Base-by-base conservation (phyloP, 345 rosid genomes). In the Citrus sp. region DNA sequence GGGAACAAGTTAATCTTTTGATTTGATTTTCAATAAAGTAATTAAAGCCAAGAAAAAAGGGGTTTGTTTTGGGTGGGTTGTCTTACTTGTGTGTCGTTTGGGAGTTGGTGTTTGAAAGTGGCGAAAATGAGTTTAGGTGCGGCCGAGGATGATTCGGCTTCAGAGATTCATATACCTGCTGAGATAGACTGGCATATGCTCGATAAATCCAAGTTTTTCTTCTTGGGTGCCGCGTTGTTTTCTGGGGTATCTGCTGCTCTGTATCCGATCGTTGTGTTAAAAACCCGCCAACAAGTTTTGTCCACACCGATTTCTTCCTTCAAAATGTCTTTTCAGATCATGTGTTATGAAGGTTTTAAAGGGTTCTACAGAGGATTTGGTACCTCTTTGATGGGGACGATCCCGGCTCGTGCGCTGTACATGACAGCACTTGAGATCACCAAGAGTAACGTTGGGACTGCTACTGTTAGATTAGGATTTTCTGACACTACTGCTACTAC, bases 121-220 rank as follows among this genome's bases (percentile, higher is more conserved):
- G 93, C 86, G 83, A 90, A 90, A 83, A 95, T 93, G 98, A 95
- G 94, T 86, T 80, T 95, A 66, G 59, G 92, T 27, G 83, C 95
- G 49, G 87, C 94, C 78, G 97, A 93, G 87, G 93, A 95, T 74
- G 91, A 88, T 80, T 86, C 97, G 80, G 86, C 92, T 2, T 81
- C 94, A 37, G 95, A 91, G 87, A 89, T 92, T 83, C 90, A 88
- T 67, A 61, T 93, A 61, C 97, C 98, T 5, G 94, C 98, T 14
- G 98, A 92, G 79, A 82, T 93, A 32, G 93, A 93, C 78, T 95
- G 99, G 99, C 96, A 95, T 76, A 95, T 91, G 98, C 93, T 95
- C 22, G 99, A 93, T 72, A 95, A 95, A 78, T 95, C 98, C 5
- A 93, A 84, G 87, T 95, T 95, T 85, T 95, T 95, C 88, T 80